Evolutionary conservation across 2,329 filamentous ascomycete genomes (phyloP).

Genomic region (Phialophora macrospora): DNA sequence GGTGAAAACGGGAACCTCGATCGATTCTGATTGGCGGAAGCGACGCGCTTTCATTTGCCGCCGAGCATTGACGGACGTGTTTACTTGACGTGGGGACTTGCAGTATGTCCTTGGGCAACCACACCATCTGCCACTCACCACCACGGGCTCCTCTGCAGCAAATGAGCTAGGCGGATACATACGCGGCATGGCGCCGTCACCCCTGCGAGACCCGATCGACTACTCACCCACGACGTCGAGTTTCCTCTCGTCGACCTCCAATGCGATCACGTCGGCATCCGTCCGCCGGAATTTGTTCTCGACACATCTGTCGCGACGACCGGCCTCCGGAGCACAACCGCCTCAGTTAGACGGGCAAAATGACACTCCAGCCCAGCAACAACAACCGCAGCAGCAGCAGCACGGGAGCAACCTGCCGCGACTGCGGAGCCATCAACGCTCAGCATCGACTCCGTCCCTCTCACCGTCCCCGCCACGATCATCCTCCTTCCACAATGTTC

Average conservation of each 20-base stretch:
- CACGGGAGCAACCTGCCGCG: slow-evolving; percentile 11
- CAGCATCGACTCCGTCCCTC: slow-evolving; percentile 30
- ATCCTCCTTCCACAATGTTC: slow-evolving; percentile 19
- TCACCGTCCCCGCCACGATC: slow-evolving; percentile 29
- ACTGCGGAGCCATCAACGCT: slow-evolving; percentile 24
- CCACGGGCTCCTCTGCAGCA: background rate
- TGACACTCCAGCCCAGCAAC: slow-evolving; percentile 9
- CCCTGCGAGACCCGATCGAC: slow-evolving; percentile 16
- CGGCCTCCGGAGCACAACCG: slow-evolving; percentile 39
- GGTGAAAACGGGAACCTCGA: background rate
- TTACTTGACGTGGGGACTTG: background rate
- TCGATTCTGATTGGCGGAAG: slow-evolving; percentile 12
- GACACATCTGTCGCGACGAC: slow-evolving; percentile 50
- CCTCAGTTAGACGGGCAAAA: slow-evolving; percentile 18
- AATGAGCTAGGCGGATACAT: background rate
- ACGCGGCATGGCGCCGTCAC: slow-evolving; percentile 12
- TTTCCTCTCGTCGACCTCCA: slow-evolving; percentile 15
- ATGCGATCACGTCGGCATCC: slow-evolving; percentile 37
- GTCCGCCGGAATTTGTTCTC: slow-evolving; percentile 54
- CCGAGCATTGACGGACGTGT: background rate
- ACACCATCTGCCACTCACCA: too few relatives aligned
- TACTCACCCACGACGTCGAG: slow-evolving; percentile 18
- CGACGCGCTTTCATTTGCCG: background rate
- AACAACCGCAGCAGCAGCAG: slow-evolving; percentile 13
- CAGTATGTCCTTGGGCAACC: background rate